Evolutionary conservation across 768 basidiomycete genomes (phyloP), one percentile per base, ranked within the genome.

Genomic region (Suillus lakei): DNA sequence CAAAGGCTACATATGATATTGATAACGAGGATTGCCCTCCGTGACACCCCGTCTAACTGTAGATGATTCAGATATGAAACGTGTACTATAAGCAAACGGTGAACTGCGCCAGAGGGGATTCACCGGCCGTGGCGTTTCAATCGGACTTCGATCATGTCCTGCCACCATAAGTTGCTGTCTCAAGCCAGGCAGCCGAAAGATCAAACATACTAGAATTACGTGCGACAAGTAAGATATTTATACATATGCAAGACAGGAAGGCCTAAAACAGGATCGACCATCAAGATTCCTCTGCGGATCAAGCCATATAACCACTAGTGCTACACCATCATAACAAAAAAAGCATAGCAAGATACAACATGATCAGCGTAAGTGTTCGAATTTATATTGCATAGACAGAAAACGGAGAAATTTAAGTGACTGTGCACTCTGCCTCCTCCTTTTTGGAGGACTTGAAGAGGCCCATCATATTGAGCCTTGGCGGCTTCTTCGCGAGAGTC

Each of bases 381-480:
- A 62, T 38, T 32, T 6, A 60, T 18, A 8, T 21, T 21, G 12
- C 30, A 41, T 28, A 12, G 5, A 10, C 28, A 26, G 15, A n/a
- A 30, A 46, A 30, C 8, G n/a, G 26, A 46, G 34, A 61, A 36
- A 62, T 12, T 4, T 60, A 6, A 44, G 58, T n/a, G 9, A 44
- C n/a, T 13, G 39, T 12, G 28, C 55, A 39, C 32, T 54, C 51
- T 21, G 58, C 48, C 2, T 68, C 66, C 36, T 77, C 68, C 65
- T 69, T 75, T 56, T 62, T 68, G 13, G 63, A 64, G 13, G 76
- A 72, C 28, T 72, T 77, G 63, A 81, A 74, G 44, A 79, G 67
- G 26, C 72, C 72, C 64, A 73, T 75, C 73, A 77, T 69, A 56
- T 69, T 73, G 54, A 72, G 64, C 60, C 71, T 43, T 50, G 76